phyloP scores from a whole-genome alignment of 805 yeast genomes.

The Saccharomycopsis lassenensis region DNA sequence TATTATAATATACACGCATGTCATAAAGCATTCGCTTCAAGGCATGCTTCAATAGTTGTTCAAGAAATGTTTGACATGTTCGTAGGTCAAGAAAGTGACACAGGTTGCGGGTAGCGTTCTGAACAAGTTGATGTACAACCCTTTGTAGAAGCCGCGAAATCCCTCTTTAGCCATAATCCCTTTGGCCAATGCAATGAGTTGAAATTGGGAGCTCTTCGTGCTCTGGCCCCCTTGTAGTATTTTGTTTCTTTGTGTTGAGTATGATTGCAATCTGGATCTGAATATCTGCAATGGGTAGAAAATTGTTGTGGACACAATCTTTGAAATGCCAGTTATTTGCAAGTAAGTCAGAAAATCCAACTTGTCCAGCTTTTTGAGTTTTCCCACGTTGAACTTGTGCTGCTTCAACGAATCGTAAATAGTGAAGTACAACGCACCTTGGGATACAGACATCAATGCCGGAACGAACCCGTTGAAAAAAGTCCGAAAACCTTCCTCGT shows the following conservation, averaged over 20 bases:
- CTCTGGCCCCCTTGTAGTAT: not conserved
- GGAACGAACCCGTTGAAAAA: constrained; percentile 71
- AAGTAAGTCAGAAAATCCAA: constrained; percentile 49
- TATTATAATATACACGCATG: too few relatives aligned
- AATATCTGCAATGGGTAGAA: constrained; percentile 82
- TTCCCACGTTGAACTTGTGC: constrained; percentile 17
- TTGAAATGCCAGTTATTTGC: constrained; percentile 55
- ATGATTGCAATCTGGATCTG: constrained; percentile 61
- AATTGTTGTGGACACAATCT: constrained; percentile 51
- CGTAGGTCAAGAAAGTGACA: constrained; percentile 80
- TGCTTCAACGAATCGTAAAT: constrained; percentile 70
- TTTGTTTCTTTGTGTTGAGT: constrained; percentile 20
- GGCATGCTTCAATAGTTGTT: too few relatives aligned
- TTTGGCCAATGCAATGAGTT: constrained; percentile 1
- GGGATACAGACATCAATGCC: constrained; percentile 71
- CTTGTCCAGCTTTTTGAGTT: constrained; percentile 14
- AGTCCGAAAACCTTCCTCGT: constrained; percentile 46
- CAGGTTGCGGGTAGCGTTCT: constrained; percentile 92
- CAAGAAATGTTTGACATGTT: constrained; percentile 33
- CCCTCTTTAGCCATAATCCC: constrained; percentile 34
- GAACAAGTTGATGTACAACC: constrained; percentile 63
- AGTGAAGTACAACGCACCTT: constrained; percentile 82
- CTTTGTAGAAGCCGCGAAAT: constrained; percentile 65
- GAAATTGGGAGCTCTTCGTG: not conserved
- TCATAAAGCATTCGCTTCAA: too few relatives aligned